Conservation (phyloP, 2,329 filamentous ascomycete species). For the Canariomyces notabilis region DNA sequence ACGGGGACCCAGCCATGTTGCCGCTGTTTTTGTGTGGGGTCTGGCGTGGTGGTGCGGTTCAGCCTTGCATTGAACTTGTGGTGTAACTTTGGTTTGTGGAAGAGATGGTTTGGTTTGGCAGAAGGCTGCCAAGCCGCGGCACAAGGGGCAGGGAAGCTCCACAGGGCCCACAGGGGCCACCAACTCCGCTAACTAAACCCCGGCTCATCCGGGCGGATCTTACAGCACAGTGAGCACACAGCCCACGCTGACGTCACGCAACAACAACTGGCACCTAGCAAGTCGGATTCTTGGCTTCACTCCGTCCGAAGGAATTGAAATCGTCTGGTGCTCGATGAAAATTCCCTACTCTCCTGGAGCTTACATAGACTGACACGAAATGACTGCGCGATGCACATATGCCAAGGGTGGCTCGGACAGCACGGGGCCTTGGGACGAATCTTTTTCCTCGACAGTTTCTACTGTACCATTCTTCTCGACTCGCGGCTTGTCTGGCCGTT, state of each 20-base stretch:
- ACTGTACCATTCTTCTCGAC: too few relatives aligned
- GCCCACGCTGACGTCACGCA: constrained; percentile 6
- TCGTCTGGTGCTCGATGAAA: too few relatives aligned
- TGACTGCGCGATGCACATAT: too few relatives aligned
- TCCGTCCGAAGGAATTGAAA: not conserved
- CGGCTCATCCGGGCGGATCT: too few relatives aligned
- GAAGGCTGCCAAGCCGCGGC: not conserved
- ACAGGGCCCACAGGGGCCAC: not conserved
- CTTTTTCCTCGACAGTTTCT: too few relatives aligned
- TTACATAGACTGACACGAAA: too few relatives aligned
- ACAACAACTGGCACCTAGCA: not conserved
- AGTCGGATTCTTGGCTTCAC: not conserved
- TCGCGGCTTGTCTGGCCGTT: too few relatives aligned
- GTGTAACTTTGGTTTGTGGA: too few relatives aligned
- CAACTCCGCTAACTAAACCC: not conserved
- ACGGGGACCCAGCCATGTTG: constrained; percentile 5
- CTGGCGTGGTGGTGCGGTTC: not conserved
- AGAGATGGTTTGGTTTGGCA: not conserved
- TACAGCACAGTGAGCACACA: not conserved
- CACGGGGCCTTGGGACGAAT: too few relatives aligned
- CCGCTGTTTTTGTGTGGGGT: not conserved
- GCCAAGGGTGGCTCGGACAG: too few relatives aligned
- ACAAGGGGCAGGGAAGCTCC: not conserved
- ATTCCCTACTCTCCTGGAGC: too few relatives aligned
- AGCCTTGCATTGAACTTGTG: not conserved